Conservation (phyloP, 371 early-diverging fungal species). For the Hamiltosporidium tvaerminnensis region DNA sequence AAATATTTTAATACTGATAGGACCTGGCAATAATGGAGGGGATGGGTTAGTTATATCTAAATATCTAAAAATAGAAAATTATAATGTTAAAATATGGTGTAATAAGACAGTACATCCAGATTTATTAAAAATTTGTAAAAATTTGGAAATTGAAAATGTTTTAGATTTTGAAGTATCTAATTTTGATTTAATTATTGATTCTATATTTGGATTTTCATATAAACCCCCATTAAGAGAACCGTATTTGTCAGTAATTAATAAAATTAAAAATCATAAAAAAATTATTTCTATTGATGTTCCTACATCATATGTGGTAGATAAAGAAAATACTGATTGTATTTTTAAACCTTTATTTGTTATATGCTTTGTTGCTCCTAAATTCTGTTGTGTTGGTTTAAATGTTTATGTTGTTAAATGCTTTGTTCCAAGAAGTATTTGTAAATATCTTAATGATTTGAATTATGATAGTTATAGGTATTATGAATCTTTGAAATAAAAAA, state of each 20-base stretch:
- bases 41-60: slow-evolving; percentile 11
- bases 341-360: slow-evolving; percentile 6
- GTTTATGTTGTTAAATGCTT: background rate
- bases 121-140: slow-evolving; percentile 3
- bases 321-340: background rate
- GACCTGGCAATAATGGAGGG: slow-evolving; percentile 13
- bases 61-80: background rate
- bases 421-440: slow-evolving; percentile 3
- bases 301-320: slow-evolving; percentile 7
- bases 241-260: background rate
- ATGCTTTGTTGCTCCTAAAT: slow-evolving; percentile 3
- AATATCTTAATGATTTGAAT: no score
- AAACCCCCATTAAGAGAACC: slow-evolving; percentile 1
- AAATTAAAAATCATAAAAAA: background rate
- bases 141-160: background rate
- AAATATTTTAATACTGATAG: background rate
- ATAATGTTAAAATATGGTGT: slow-evolving; percentile 1
- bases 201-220: slow-evolving; percentile 15
- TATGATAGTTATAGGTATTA: no score
- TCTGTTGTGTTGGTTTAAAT: background rate
- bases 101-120: background rate
- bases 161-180: no score
- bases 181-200: slow-evolving; percentile 2
- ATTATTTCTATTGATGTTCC: slow-evolving; percentile 14
- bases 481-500: no score